Base-by-base conservation (phyloP, 441 rosid genomes). In the Capsella rubella region DNA sequence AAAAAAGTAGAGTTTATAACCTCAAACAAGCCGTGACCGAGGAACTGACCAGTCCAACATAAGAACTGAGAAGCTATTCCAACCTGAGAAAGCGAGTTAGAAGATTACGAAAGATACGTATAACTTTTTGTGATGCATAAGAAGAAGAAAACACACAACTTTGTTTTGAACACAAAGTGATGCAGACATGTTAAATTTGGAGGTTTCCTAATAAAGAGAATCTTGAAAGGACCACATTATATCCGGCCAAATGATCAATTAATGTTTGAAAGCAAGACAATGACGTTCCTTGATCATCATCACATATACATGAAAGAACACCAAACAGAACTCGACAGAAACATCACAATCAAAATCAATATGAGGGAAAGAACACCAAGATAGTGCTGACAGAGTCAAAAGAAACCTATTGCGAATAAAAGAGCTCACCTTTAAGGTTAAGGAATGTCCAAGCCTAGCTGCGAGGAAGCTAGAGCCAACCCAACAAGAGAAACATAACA, bases 1-100 rank as follows among this genome's bases (percentile, higher is more conserved):
- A 18, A 5, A 1, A 59, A 32, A 51, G 55, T 18, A 35, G 25
- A 54, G 31, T 61, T 73, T 52, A 87, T 71, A 52, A 87, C 97
- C 97, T 92, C 98, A 71, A 89, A 92, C 58, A 90, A 64, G 11
- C 90, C 93, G 56, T 92, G 98, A 56, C 95, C 97, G 0, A 92
- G 27, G 69, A 87, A 84, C 80, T 89, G 96, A 64, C 90, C 89
- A 0, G 65, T 83, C 93, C 93, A 89, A 69, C 95, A 89, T 45
- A 86, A 13, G 70, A 90, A 28, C 76, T 92, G 95, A 77, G 89
- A 78, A 39, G 62, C 95, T 16, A 89, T 71, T 34, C 83, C 95
- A 66, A 87, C 86, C 98, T 92, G 85, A 67, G 32, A 66, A 60
- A 59, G 5, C 55, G 1, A 60, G 12, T 40, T 2, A 56, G 27